A percentile compares a stretch with the other conserved stretches of the same genome.
Conservation (phyloP, 2,329 filamentous ascomycete species). For the Anisogramma anomala region DNA sequence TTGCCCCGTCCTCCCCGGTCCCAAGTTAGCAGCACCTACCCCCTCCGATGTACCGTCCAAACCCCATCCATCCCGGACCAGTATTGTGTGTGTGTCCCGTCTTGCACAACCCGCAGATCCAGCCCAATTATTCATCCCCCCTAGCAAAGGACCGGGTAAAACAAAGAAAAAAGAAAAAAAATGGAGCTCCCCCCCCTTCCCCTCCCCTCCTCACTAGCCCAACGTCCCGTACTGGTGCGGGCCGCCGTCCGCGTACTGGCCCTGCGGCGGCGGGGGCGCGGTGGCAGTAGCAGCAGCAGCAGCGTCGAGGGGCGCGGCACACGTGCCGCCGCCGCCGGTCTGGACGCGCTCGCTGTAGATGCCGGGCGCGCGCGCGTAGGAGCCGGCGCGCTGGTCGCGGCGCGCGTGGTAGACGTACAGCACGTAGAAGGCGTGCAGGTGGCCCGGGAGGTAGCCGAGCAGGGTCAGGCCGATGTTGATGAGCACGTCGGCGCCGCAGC, state of each 20-base stretch:
- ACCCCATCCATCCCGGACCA: too few relatives aligned
- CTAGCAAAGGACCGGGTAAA: too few relatives aligned
- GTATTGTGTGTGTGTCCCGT: too few relatives aligned
- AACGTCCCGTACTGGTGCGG: slow-evolving; percentile 9
- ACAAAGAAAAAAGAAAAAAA: not conserved
- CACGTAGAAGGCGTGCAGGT: slow-evolving; percentile 70
- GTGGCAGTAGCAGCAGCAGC: too few relatives aligned
- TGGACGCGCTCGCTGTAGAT: slow-evolving; percentile 66
- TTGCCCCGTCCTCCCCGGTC: too few relatives aligned
- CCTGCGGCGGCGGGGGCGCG: too few relatives aligned
- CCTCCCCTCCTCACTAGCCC: too few relatives aligned
- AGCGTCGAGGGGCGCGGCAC: slow-evolving; percentile 30
- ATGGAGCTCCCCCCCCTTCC: not conserved
- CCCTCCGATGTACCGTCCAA: too few relatives aligned
- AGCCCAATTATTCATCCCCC: not conserved
- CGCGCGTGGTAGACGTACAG: slow-evolving; percentile 77
- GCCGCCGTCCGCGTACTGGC: not conserved
- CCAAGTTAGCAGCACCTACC: too few relatives aligned
- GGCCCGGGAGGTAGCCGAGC: slow-evolving; percentile 63
- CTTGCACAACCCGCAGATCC: too few relatives aligned
- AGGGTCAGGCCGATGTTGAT: slow-evolving; percentile 58
- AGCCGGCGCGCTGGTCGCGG: slow-evolving; percentile 50
- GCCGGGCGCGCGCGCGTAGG: slow-evolving; percentile 47
- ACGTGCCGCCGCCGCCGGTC: slow-evolving; percentile 56
- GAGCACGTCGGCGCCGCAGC: slow-evolving; percentile 52